phyloP scores from a whole-genome alignment of 2,329 filamentous ascomycete species.

The Trichoderma gracile region DNA sequence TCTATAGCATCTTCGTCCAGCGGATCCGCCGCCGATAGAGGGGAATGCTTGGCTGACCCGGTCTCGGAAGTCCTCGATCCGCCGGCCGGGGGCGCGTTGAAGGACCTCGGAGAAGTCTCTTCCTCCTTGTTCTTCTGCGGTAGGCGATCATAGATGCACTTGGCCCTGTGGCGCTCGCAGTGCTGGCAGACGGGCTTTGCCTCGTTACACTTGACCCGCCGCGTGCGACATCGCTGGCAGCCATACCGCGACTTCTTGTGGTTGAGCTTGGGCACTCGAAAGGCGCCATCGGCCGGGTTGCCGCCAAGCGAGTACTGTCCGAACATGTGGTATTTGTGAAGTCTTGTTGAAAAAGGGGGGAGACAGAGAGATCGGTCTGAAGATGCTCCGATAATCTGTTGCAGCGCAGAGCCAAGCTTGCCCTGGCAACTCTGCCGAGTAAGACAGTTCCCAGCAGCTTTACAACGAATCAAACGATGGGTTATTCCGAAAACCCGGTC shows the following conservation, averaged over 20 bases:
- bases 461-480: background rate
- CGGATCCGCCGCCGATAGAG: background rate
- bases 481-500: background rate
- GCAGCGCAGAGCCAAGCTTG: background rate
- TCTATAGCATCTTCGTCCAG: slow-evolving; percentile 26
- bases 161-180: slow-evolving; percentile 26
- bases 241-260: slow-evolving; percentile 31
- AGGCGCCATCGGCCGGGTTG: slow-evolving; percentile 7
- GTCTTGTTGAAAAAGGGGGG: background rate
- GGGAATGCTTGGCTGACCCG: slow-evolving; percentile 5
- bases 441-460: background rate
- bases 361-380: background rate
- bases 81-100: background rate
- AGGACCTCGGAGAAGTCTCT: slow-evolving; percentile 11
- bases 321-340: slow-evolving; percentile 25
- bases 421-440: background rate
- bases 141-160: slow-evolving; percentile 30
- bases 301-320: slow-evolving; percentile 24
- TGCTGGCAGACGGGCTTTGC: slow-evolving; percentile 29
- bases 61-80: background rate
- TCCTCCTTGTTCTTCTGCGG: background rate
- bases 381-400: background rate
- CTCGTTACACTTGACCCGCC: slow-evolving; percentile 29
- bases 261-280: slow-evolving; percentile 28
- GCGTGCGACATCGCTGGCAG: slow-evolving; percentile 29